A percentile compares a stretch with the other conserved stretches of the same genome.
phyloP scores from a whole-genome alignment of 176 grass and related monocot genomes.

The Tillandsia fasciculata region DNA sequence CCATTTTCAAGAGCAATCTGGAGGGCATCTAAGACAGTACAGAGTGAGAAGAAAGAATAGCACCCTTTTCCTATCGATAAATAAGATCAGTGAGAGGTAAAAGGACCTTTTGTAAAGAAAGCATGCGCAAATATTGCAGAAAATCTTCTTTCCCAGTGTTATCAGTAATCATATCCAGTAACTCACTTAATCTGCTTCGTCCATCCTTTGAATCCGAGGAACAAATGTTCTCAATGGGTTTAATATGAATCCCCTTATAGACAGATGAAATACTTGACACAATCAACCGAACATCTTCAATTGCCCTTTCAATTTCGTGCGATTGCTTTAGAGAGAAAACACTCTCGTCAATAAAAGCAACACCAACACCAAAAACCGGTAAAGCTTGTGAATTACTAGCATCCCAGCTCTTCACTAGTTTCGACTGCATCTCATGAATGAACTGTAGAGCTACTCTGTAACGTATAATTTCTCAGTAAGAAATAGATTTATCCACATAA shows the following conservation, averaged over 20 bases:
- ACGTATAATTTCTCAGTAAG: neutral
- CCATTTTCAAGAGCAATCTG: constrained; percentile 70
- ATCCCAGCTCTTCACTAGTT: constrained; percentile 67
- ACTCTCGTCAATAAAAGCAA: constrained; percentile 67
- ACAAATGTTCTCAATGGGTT: constrained; percentile 39
- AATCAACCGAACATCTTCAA: constrained; percentile 41
- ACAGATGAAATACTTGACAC: constrained; percentile 30
- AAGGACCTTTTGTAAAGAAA: constrained; percentile 63
- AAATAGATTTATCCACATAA: neutral
- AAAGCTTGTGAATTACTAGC: constrained; percentile 74
- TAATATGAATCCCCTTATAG: constrained; percentile 43
- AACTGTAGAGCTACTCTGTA: constrained; percentile 75
- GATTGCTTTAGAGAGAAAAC: constrained; percentile 7
- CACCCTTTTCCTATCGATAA: neutral
- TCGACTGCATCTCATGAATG: constrained; percentile 70
- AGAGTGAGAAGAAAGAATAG: neutral
- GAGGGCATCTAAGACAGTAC: neutral
- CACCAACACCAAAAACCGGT: constrained; percentile 48
- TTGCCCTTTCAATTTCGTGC: constrained; percentile 19
- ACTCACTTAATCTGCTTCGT: constrained; percentile 24
- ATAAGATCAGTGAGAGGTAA: neutral
- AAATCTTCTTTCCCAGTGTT: constrained; percentile 83
- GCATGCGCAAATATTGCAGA: constrained; percentile 42
- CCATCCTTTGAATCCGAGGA: constrained; percentile 22
- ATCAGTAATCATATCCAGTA: constrained; percentile 45